Evolutionary conservation across 345 rosid species (phyloP), one percentile per base, ranked within the genome.

Genomic region (Boechera retrofracta): DNA sequence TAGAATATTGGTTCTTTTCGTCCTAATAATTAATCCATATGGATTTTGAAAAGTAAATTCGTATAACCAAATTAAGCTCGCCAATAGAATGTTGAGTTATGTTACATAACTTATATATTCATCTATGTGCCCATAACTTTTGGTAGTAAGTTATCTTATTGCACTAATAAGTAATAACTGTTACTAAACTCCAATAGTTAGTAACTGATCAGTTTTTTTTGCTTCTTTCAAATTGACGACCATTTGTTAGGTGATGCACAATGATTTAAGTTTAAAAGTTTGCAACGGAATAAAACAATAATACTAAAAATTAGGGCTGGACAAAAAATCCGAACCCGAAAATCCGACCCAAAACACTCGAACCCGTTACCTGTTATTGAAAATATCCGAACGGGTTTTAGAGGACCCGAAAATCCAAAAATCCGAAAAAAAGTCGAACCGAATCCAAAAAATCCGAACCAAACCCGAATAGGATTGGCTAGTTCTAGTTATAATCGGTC

Each of bases 61-160:
- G 28, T 31, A 38, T 26, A 28, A 16, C 32, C 15, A 55, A 67
- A 31, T 42, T 2, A 53, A 7, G 29, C 32, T 11, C 32, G 38
- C 64, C 44, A 45, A 9, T 68, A 36, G 16, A 49, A 41, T 60
- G 63, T 52, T 54, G 32, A 60, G 51, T 76, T 21, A 15, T 49
- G 38, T 59, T 24, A 69, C 18, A 10, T 33, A 39, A 53, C 24
- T 73, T 52, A 28, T 38, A 24, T 62, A 36, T 55, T 16, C 52
- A 71, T 47, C 49, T 32, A 61, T 52, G 63, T 76, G 75, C 75
- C 70, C 80, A 77, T 63, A 8, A 45, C 76, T 13, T 70, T 69
- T 62, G 75, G 41, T 44, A 31, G 12, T n/a, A 52, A 26, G 10
- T 36, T 67, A 36, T 65, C 41, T 28, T 51, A 16, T n/a, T 24